Base-by-base conservation (phyloP, 441 rosid species). In the Rhodomyrtus psidioides region DNA sequence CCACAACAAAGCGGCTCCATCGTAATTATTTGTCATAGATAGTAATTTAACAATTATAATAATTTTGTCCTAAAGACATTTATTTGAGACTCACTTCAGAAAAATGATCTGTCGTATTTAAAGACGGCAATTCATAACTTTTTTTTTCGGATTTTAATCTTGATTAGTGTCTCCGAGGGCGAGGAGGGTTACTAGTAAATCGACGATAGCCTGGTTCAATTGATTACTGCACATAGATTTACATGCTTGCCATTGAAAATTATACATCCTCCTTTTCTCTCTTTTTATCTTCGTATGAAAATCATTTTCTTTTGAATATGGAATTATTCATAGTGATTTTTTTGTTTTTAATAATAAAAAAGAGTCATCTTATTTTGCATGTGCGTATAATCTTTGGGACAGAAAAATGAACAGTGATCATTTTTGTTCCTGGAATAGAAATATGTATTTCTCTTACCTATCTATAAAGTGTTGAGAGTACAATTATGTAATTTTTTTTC, bases 161-260 rank as follows among this genome's bases (percentile, higher is more conserved):
- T 3, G 4, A 10, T 1, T 0, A 9, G 13, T 23, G 7, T 65
- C 14, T 65, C 0, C 10, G 7, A 4, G 34, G 34, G 2, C 4
- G 2, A 34, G n/a, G 5, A 0, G 2, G 46, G 75, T 0, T 12
- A 65, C 9, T 9, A 4, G 2, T 34, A 6, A 17, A 17, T 34
- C 26, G 26, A 9, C 2, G 3, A 2, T 9, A 0, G 0, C 10
- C 3, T 7, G 4, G 1, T 3, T 34, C 13, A 0, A 65, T 30
- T 7, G 4, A 9, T 17, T 30, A 21, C 0, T 1, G 0, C 1
- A 46, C 15, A 4, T 19, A 65, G 46, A 2, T 13, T 65, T 34
- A 65, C 26, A 9, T 0, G 3, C 44, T 4, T 62, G 42, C 6
- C 2, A 0, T 62, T 0, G 3, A 30, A 62, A 28, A 62, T 65